These are phyloP conservation scores for Antarctomyces pellizariae DNA, from an alignment of 495 filamentous ascomycete species.

Conservation along the genomic window DNA sequence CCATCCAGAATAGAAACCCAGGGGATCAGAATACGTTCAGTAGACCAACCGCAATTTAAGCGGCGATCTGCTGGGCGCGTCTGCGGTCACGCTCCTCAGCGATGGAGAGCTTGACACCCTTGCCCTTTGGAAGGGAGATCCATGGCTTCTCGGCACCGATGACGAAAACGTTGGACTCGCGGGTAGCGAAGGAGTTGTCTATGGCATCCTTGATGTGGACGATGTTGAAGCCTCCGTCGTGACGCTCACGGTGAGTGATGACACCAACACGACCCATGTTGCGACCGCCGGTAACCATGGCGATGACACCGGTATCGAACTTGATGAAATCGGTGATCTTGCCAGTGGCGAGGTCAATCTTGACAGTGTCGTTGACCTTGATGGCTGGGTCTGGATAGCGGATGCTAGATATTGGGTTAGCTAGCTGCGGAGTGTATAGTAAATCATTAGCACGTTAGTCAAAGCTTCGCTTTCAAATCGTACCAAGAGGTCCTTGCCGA, in stretches of 20 bases:
- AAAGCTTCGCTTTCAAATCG: slow-evolving; percentile 7
- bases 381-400: slow-evolving; percentile 94
- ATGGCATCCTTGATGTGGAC: slow-evolving; percentile 99
- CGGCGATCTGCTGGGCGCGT: slow-evolving; percentile 52
- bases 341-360: slow-evolving; percentile 89
- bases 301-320: slow-evolving; percentile 93
- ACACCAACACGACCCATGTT: slow-evolving; percentile 99
- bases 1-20: too few relatives aligned
- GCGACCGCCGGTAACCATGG: slow-evolving; percentile 95
- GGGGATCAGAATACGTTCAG: too few relatives aligned
- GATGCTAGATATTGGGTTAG: slow-evolving; percentile 37
- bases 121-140: slow-evolving; percentile 97
- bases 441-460: slow-evolving; percentile 24
- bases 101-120: slow-evolving; percentile 98
- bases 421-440: slow-evolving; percentile 7
- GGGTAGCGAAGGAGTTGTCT: slow-evolving; percentile 97
- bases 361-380: slow-evolving; percentile 99
- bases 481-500: too few relatives aligned
- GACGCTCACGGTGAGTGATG: slow-evolving; percentile 97
- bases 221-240: slow-evolving; percentile 98
- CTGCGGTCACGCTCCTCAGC: slow-evolving; percentile 95
- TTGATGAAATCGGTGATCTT: slow-evolving; percentile 91
- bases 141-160: slow-evolving; percentile 95
- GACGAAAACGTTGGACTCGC: slow-evolving; percentile 95
- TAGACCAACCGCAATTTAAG: too few relatives aligned